A percentile compares a stretch with the other conserved stretches of the same genome.
phyloP scores from a whole-genome alignment of 768 basidiomycete genomes.

The Psilocybe azurescens region DNA sequence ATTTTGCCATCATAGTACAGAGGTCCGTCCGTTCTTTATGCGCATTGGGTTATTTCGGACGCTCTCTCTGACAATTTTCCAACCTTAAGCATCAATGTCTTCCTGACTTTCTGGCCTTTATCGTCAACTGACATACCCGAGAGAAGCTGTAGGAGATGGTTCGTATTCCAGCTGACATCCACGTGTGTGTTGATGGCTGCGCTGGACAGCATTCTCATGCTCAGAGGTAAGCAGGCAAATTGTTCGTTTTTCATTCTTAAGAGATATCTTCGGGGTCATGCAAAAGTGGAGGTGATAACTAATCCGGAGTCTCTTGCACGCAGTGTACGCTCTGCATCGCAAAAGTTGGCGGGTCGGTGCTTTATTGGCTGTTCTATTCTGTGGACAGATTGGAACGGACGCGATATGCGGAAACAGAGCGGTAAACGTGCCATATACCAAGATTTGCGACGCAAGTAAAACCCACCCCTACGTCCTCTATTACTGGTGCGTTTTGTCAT shows the following conservation, averaged over 20 bases:
- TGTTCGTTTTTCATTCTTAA: background rate
- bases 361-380: constrained; percentile 6
- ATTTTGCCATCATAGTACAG: background rate
- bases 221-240: constrained; percentile 11
- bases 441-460: constrained; percentile 9
- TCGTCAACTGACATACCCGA: background rate
- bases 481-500: constrained; percentile 6
- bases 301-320: background rate
- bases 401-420: background rate
- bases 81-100: constrained; percentile 12
- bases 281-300: too few relatives aligned
- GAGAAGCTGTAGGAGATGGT: constrained; percentile 10
- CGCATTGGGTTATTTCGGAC: too few relatives aligned
- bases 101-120: constrained; percentile 13
- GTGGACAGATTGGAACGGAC: constrained; percentile 3
- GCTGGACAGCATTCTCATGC: constrained; percentile 18
- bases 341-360: constrained; percentile 6
- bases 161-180: constrained; percentile 6
- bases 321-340: constrained; percentile 18
- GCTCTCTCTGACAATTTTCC: too few relatives aligned
- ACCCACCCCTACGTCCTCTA: constrained; percentile 11
- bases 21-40: background rate
- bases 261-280: too few relatives aligned
- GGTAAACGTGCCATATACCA: constrained; percentile 9
- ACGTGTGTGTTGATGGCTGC: constrained; percentile 13